Evolutionary conservation across 768 basidiomycete species (phyloP), one percentile per base, ranked within the genome.

Genomic region (Chalciporus piperatus): DNA sequence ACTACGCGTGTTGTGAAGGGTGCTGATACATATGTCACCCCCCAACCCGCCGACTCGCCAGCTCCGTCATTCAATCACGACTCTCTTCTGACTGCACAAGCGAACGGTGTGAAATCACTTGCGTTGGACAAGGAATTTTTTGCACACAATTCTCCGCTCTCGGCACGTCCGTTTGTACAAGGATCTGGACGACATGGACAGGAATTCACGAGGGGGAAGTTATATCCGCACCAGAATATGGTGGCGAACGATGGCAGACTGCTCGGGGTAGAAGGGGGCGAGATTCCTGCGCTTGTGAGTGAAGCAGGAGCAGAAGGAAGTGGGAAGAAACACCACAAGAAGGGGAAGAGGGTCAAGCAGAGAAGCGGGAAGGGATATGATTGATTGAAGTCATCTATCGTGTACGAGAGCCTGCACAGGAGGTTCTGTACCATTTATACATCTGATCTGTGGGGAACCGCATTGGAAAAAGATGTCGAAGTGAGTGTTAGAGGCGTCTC

Each of bases 301-400:
- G 75, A 59, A 41, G 58, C 54, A 56, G 62, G 72, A 47, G 54
- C 59, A 55, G 60, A 66, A 54, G 67, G 59, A 16, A 59, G 67
- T 1, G 81, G 79, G 14, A 96, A 95, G 75, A 93, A 91, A 65
- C 84, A 84, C 58, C 89, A 92, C 74, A 97, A 92, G 71, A 88
- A 85, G 65, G 71, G 77, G 70, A 86, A 88, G 64, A 72, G 85
- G 43, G 81, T 80, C 43, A 98, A 98, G 72, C 89, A 95, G 70
- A 76, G 96, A 55, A 93, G 92, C 63, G 96, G 96, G 13, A 87
- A 82, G 63, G 96, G 96, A 20, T 98, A 98, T 60, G 96, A 97
- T 67, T 81, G 63, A 67, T 28, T 19, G 20, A 33, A 45, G 16
- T 42, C 20, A 20, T 12, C 19, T 17, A 48, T 32, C 12, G 17